phyloP scores from a whole-genome alignment of 1,284 basidiomycete genomes.

The Tilletia caries region DNA sequence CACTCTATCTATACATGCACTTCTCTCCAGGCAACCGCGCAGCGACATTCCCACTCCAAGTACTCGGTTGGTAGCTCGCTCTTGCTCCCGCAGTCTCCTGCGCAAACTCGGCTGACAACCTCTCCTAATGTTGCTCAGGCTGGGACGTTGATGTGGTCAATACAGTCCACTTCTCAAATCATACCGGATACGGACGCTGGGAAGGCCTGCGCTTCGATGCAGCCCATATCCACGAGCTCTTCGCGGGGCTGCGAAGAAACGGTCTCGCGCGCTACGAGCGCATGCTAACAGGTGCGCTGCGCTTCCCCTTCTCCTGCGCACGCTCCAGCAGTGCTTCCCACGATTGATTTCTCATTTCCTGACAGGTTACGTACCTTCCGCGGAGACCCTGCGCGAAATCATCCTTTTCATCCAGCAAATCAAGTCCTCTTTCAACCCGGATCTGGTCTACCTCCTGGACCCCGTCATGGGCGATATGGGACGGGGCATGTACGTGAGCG shows the following conservation, averaged over 20 bases:
- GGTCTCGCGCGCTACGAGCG: slow-evolving; percentile 41
- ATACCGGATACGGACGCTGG: slow-evolving; percentile 68
- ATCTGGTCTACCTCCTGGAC: slow-evolving; percentile 79
- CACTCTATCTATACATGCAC: not conserved
- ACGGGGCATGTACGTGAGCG: slow-evolving; percentile 71
- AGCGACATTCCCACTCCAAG: slow-evolving; percentile 89
- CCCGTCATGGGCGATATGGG: slow-evolving; percentile 61
- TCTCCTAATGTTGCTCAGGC: slow-evolving; percentile 61
- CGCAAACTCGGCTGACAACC: not conserved
- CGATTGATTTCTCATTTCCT: not conserved
- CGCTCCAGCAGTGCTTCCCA: no score
- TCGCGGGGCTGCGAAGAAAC: slow-evolving; percentile 45
- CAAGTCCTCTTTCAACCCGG: slow-evolving; percentile 54
- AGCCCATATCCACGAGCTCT: slow-evolving; percentile 52
- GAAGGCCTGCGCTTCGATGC: slow-evolving; percentile 55
- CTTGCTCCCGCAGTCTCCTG: not conserved
- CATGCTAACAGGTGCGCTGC: slow-evolving; percentile 34
- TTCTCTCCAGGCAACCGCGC: slow-evolving; percentile 65
- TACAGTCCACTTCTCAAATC: slow-evolving; percentile 85
- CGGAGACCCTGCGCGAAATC: not conserved
- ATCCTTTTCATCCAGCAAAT: not conserved
- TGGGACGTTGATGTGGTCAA: slow-evolving; percentile 96
- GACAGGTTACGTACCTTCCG: slow-evolving; percentile 3
- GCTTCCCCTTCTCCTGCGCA: no score
- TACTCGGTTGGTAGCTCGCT: slow-evolving; percentile 60